Evolutionary conservation across 768 basidiomycete species (phyloP), one percentile per base, ranked within the genome.

Genomic region (Termitomyces sp.): DNA sequence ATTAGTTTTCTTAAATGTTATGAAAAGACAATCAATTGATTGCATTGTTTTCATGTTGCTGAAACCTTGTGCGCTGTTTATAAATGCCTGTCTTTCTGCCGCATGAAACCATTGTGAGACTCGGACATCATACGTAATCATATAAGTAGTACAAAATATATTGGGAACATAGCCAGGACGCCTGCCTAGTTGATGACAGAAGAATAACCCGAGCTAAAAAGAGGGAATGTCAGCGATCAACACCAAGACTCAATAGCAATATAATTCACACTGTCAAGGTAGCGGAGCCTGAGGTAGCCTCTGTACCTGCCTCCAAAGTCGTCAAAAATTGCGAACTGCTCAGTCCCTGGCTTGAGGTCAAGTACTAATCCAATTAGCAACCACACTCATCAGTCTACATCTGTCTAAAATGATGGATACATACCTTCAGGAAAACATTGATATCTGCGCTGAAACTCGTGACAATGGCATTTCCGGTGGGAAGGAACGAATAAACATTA

Each of bases 271-370:
- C 80, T 0, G 72, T 76, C 8, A 86, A 68, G 0, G 73, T 77
- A 10, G 80, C 83, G 28, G 73, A 72, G n/a, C 85, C 85, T 11
- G 74, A 74, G 0, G 81, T 85, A 16, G 80, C 79, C 66, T 88
- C 86, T 0, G 81, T 82, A 6, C 86, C 86, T 7, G 76, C 84
- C 63, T 88, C 84, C 1, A 77, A 77, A 12, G 79, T 83, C 37
- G 67, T 76, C 52, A 88, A 72, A 69, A 76, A 88, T 61, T 88
- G 79, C 3, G 81, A 78, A 14, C 75, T 63, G 57, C 70, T 67
- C 32, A 88, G 59, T 5, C 76, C 72, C 34, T 77, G 70, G 45
- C 73, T 69, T 9, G 76, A 52, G 0, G 77, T 78, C 63, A 88
- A 66, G 59, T 83, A 80, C 84, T 87, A 19, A 52, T 54, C 3